Evolutionary conservation across 495 filamentous ascomycete species (phyloP), one percentile per base, ranked within the genome.

Genomic region (Penicillium bialowiezense): DNA sequence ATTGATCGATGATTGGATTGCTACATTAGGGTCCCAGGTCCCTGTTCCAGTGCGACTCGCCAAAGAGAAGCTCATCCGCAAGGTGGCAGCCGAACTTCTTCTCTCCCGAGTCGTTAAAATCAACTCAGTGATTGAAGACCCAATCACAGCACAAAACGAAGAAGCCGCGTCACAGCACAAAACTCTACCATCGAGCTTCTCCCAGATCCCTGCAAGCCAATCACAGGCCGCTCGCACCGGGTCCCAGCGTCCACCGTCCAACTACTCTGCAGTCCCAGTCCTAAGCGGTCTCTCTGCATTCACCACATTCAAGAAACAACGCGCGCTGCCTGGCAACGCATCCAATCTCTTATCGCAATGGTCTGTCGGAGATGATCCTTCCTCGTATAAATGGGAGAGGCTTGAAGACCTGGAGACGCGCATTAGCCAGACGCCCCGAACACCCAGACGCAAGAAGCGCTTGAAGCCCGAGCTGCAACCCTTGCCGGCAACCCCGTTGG

Each of bases 321-420:
- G 60, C 13, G 21, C 61, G 17, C 39, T 63, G 32, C 50, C 67
- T 6, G 55, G 41, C 13, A 66, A 57, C 12, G 54, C 66, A 19
- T 44, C 55, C 21, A 63, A 51, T 24, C 52, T 78, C n/a, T 60
- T 80, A 0, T 57, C 64, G 5, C 68, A 77, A 15, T 80, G 76
- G 76, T 32, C 59, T 18, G 36, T 60, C 2, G 75, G 74, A 8
- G 38, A 36, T 13, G 60, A 73, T 44, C 76, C 74, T 12, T 49
- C 54, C 13, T 37, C 49, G 7, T 76, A 76, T 49, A 58, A 64
- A 37, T 76, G 70, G 74, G 56, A 68, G 40, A 55, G 56, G 46
- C 65, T 62, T 4, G 63, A 58, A 17, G 45, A 52, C 35, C 56
- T 68, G 47, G 52, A 57, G 19, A 45, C 43, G 5, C 39, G 55